Base-by-base conservation (phyloP, 208 protist species). In the Crithidia acanthocephali region DNA sequence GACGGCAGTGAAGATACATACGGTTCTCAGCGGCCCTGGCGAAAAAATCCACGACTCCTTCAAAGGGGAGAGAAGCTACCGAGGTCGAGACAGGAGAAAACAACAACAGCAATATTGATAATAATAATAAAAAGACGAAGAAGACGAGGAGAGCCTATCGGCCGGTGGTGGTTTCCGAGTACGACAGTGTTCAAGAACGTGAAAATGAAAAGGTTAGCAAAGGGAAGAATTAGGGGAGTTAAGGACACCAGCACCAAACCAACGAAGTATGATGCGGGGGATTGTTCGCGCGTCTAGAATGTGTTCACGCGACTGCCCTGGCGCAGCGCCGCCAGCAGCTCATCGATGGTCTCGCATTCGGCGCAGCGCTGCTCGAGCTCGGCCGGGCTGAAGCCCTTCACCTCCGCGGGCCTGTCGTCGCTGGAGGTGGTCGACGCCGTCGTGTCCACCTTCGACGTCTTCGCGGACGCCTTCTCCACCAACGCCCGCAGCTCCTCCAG, bases 341-440 rank as follows among this genome's bases (percentile, higher is more conserved):
- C 84, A 33, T 91, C 82, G n/a, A 93, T 66, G 16, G 76, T 87
- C 44, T 94, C 85, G 62, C 86, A 87, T 72, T 95, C 90, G 0
- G 90, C 92, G 58, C 92, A 97, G 44, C 93, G 59, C 78, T 95
- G 92, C 79, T 97, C 89, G 69, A 97, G 75, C 65, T 95, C 92
- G 2, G 92, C 91, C 20, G 92, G 92, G 23, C 85, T 94, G 71
- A 93, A 88, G 10, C 69, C 60, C 35, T 52, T 71, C 48, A 59
- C 56, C 13, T 53, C 58, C 22, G 7, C 50, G 9, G 53, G 27
- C 22, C 55, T 61, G 48, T 20, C 68, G 35, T 51, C 30, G 8
- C 56, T 67, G 3, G 68, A 20, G 13, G 35, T 42, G 45, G 35
- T 18, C 9, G 48, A 5, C 25, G 45, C 37, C 28, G 56, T 60